Evolutionary conservation across 768 basidiomycete genomes (phyloP).

Genomic region (Russula sp.): DNA sequence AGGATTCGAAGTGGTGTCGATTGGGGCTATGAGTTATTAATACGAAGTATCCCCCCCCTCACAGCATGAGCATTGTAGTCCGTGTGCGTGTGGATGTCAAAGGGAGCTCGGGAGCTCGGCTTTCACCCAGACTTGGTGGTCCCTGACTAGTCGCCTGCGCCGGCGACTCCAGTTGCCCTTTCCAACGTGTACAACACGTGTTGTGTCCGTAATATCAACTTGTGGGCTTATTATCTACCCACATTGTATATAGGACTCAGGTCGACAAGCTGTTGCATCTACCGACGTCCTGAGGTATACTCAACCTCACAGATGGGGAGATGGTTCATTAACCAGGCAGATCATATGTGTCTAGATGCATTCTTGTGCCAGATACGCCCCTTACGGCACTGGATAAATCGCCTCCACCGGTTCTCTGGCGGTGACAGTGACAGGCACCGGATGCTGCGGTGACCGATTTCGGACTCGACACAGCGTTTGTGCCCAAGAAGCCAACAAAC

Average conservation of each 20-base stretch:
- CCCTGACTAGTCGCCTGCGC: neutral
- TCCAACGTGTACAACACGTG: conserved; percentile 21
- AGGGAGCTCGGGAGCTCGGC: neutral
- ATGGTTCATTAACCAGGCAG: neutral
- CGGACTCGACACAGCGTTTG: no score
- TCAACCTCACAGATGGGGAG: neutral
- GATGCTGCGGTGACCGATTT: no score
- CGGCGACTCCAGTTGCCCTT: neutral
- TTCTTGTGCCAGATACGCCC: neutral
- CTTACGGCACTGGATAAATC: neutral
- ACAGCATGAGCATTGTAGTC: neutral
- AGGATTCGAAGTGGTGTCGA: neutral
- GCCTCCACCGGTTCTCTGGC: no score
- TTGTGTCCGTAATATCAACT: neutral
- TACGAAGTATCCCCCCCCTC: conserved; percentile 5
- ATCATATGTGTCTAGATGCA: neutral
- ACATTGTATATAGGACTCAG: no score
- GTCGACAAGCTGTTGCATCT: no score
- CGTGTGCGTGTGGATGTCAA: neutral
- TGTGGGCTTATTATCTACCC: neutral
- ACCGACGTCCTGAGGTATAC: no score
- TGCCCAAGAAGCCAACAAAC: no score
- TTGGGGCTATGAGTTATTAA: neutral
- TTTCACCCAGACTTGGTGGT: neutral
- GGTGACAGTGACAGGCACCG: no score